Evolutionary conservation across 2,329 filamentous ascomycete genomes (phyloP), one percentile per base, ranked within the genome.

Genomic region (Cryoendolithus antarcticus): DNA sequence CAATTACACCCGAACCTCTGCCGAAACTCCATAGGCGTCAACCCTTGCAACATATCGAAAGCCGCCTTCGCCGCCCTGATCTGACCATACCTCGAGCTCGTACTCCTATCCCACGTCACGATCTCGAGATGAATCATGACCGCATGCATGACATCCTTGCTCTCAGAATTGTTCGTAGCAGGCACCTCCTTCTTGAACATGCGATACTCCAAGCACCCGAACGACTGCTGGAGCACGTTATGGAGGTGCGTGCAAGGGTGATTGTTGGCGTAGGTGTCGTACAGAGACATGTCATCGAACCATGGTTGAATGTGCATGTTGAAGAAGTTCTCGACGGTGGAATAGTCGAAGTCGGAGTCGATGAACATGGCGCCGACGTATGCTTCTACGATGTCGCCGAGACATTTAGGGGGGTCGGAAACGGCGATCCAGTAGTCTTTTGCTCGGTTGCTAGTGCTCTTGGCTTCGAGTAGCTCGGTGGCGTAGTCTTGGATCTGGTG

Each of bases 351-450:
- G 34, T 71, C 67, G 0, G 84, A 82, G 60, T 98, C 91, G 8
- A 98, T 82, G 56, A 96, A 96, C 13, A 95, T 70, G 12, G 89
- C 89, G 1, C 86, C 91, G 2, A 95, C 65, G 51, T 86, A 91
- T 0, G 89, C 77, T 66, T 98, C 91, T 3, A 96, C 69, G 30
- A 94, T 75, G 58, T 98, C 91, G 0, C 88, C 76, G 4, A 96
- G 74, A 38, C 72, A 77, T 62, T 91, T 91, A 6, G 82, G 83
- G 2, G 82, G 77, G 31, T 74, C 67, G n/a, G 66, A 67, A 7
- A 72, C 69, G 9, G 67, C 63, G 21, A 74, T 68, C 85, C 84
- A 91, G 58, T 79, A 89, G 61, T 84, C 75, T 3, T 69, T 65
- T 7, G 69, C 62, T 6, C 24, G 6, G 1, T 68, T 59, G 3